These are phyloP conservation scores for Pseudocercospora fijiensis DNA, from an alignment of 2,329 filamentous ascomycete species.

Conservation along the genomic window DNA sequence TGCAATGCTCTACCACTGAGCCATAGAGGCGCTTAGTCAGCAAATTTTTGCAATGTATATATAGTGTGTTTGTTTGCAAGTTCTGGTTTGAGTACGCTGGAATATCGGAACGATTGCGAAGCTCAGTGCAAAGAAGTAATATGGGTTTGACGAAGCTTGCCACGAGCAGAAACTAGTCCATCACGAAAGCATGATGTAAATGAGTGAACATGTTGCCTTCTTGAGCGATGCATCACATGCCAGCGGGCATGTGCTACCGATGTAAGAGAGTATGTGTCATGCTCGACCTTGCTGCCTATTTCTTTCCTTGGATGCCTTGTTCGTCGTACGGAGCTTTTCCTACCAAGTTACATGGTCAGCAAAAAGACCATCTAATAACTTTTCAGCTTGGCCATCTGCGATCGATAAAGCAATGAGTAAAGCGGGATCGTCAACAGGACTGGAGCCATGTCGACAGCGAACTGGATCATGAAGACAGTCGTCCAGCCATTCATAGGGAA, in stretches of 20 bases:
- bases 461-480: slow-evolving; percentile 47
- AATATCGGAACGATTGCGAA: background rate
- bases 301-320: background rate
- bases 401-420: slow-evolving; percentile 31
- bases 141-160: background rate
- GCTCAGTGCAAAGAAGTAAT: background rate
- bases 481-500: slow-evolving; percentile 44
- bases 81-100: too few relatives aligned
- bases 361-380: background rate
- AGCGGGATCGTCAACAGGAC: slow-evolving; percentile 44
- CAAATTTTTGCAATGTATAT: background rate
- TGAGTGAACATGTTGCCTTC: background rate
- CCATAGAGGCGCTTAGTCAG: background rate
- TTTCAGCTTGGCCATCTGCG: background rate
- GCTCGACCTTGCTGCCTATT: background rate
- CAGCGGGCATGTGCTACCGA: background rate
- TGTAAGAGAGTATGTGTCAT: background rate
- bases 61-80: background rate
- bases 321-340: background rate
- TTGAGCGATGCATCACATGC: background rate
- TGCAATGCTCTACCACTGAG: background rate
- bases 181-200: background rate
- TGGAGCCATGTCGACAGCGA: slow-evolving; percentile 43
- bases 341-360: background rate
- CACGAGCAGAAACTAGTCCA: background rate